Percentiles rank a stretch among this genome's conserved stretches.
Conservation (phyloP, 225 moss, liverwort and hornwort genomes). For the Neckera pumila region DNA sequence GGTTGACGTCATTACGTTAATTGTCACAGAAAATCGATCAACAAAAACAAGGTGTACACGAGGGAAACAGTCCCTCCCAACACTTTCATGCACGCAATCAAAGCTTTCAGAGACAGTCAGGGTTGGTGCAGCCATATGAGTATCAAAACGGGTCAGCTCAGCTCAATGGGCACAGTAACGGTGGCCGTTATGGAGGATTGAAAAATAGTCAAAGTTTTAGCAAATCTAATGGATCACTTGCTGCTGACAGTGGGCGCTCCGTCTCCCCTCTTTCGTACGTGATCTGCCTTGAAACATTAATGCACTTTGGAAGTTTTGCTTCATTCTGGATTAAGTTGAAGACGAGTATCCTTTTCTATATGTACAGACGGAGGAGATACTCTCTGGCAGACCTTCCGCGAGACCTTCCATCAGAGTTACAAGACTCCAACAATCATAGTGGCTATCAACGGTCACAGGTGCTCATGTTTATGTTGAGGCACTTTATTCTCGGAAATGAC, state of each 20-base stretch:
- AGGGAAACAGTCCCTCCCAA: constrained; percentile 38
- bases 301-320: not conserved
- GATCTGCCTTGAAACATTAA: not conserved
- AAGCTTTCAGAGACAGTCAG: constrained; percentile 42
- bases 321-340: not conserved
- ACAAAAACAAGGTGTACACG: constrained; percentile 28
- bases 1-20: not conserved
- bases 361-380: constrained; percentile 34
- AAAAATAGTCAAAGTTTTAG: constrained; percentile 6
- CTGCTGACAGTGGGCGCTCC: constrained; percentile 27
- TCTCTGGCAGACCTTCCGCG: constrained; percentile 25
- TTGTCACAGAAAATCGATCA: constrained; percentile 62
- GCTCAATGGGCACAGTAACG: constrained; percentile 20
- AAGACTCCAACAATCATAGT: constrained; percentile 48
- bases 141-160: constrained; percentile 26
- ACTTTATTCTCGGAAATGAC: not conserved
- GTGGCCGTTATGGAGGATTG: constrained; percentile 18
- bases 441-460: constrained; percentile 45
- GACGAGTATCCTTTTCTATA: not conserved
- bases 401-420: constrained; percentile 35
- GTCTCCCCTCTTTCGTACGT: constrained; percentile 39
- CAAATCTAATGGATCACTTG: constrained; percentile 15
- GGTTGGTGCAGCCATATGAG: constrained; percentile 2
- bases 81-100: constrained; percentile 31
- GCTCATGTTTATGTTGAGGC: not conserved